Percentiles rank a stretch among this genome's conserved stretches.
These are phyloP conservation scores for Pelargonium fulgidum DNA, from an alignment of 441 rosid species.

Conservation along the genomic window DNA sequence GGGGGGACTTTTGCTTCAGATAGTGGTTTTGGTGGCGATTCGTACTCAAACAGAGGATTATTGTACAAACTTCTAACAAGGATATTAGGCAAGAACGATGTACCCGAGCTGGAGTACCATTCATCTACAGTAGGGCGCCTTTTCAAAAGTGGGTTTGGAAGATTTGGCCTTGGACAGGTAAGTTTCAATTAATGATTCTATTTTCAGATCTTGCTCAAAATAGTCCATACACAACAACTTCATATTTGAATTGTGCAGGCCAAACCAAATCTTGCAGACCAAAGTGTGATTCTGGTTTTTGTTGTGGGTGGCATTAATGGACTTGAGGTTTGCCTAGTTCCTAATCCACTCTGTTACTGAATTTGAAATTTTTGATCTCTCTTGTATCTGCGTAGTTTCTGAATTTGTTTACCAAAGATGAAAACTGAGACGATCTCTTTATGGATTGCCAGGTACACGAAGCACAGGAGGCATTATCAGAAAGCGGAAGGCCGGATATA, in stretches of 20 bases:
- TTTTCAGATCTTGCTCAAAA: not conserved
- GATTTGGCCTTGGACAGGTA: constrained; percentile 95
- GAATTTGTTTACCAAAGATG: not conserved
- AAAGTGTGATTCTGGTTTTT: constrained; percentile 68
- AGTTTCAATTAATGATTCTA: constrained; percentile 15
- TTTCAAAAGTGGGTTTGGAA: constrained; percentile 90
- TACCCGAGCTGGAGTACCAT: constrained; percentile 82
- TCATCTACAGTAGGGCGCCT: constrained; percentile 90
- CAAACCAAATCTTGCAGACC: constrained; percentile 79
- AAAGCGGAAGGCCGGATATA: constrained; percentile 73
- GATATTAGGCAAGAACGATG: constrained; percentile 51
- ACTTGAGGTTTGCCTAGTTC: constrained; percentile 48
- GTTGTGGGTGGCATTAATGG: constrained; percentile 87
- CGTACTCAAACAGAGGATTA: constrained; percentile 54
- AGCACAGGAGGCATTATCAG: constrained; percentile 72
- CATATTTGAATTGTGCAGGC: constrained; percentile 42
- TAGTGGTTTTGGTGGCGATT: constrained; percentile 42
- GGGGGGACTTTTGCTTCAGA: constrained; percentile 51
- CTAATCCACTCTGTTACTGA: not conserved
- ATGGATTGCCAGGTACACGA: constrained; percentile 48
- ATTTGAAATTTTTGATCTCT: not conserved
- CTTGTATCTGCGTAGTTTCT: not conserved
- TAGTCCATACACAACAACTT: constrained; percentile 5
- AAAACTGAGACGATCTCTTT: not conserved
- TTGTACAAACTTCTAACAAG: constrained; percentile 58